Evolutionary conservation across 2,329 filamentous ascomycete genomes (phyloP), one percentile per base, ranked within the genome.

Genomic region (Exserohilum rostratum): DNA sequence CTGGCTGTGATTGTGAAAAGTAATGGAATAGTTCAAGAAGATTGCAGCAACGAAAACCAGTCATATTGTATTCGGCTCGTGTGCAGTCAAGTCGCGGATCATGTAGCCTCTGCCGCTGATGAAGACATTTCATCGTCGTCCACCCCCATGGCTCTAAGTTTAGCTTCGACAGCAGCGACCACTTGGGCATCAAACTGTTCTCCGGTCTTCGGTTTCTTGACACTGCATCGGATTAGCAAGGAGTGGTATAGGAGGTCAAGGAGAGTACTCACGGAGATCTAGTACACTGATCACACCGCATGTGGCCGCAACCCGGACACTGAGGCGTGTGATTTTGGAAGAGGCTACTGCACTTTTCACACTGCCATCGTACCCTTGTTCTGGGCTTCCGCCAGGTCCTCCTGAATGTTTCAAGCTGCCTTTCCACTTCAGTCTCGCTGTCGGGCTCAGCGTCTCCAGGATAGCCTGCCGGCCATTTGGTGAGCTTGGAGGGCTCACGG

Each of bases 401-500:
- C 30, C 67, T 64, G 10, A 70, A 66, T 34, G 61, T 62, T 7
- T 70, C 64, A 3, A 68, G 56, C 40, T 68, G 57, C 57, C 62
- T 61, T 25, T 65, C 70, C 13, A 65, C 54, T 54, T 74, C 68
- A 6, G 63, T 72, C 13, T 73, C 70, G 20, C 71, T 72, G 37
- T 73, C 71, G 0, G 69, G 52, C 12, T 72, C 70, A 29, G 79
- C 79, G 64, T 90, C 88, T 37, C 87, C 86, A 4, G 87, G 87
- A 70, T 90, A 90, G 38, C 87, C 87, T 58, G 85, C 82, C 0
- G 87, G 87, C 71, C 88, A 90, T 67, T 88, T 89, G 66, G 84
- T 81, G 67, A 83, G 85, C 76, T 89, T 90, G 56, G 86, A 79
- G 83, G 91, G 91, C 67, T 91, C 87, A 65, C 91, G 82, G 25